Evolutionary conservation across 78 protist species (phyloP).

Genomic region (Mastigamoeba balamuthi): DNA sequence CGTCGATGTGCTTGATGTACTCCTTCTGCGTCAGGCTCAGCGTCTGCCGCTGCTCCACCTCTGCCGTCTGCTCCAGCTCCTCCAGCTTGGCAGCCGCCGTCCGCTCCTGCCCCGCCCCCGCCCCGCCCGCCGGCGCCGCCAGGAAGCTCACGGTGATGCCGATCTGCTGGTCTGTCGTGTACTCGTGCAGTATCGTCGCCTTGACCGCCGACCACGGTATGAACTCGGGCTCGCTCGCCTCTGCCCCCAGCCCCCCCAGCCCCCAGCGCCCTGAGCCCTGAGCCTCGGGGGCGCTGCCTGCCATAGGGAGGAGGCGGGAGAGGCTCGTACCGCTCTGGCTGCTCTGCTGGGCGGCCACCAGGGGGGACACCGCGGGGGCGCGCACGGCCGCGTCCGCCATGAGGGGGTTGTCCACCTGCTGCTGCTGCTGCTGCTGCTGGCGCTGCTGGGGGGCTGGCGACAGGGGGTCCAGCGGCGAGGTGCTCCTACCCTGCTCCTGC

Average conservation of each 20-base stretch:
- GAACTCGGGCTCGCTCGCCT: constrained; percentile 3
- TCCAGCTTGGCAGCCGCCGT: constrained; percentile 9
- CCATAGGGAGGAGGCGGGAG: constrained; percentile 7
- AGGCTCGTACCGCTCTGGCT: not conserved
- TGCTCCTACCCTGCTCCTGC: too few species aligned
- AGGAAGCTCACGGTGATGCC: constrained; percentile 20
- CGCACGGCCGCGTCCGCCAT: not conserved
- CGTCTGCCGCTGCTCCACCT: constrained; percentile 18
- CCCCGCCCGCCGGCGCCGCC: constrained; percentile 17
- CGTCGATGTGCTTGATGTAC: constrained; percentile 47
- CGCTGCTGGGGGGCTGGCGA: too few species aligned
- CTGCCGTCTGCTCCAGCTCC: constrained; percentile 28
- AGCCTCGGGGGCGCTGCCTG: not conserved
- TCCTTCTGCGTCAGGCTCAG: constrained; percentile 40
- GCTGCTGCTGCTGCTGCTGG: not conserved
- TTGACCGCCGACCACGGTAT: constrained; percentile 54
- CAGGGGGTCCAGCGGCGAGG: too few species aligned
- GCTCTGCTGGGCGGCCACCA: not conserved
- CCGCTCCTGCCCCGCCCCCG: not conserved
- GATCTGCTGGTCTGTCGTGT: constrained; percentile 18
- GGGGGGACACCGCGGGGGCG: not conserved
- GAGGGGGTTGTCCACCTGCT: not conserved
- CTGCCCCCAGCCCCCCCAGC: constrained; percentile 28
- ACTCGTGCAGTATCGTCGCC: constrained; percentile 43
- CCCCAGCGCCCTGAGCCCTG: constrained; percentile 4